These are phyloP conservation scores for Periconia digitata DNA, from an alignment of 2,329 filamentous ascomycete genomes.

Conservation along the genomic window DNA sequence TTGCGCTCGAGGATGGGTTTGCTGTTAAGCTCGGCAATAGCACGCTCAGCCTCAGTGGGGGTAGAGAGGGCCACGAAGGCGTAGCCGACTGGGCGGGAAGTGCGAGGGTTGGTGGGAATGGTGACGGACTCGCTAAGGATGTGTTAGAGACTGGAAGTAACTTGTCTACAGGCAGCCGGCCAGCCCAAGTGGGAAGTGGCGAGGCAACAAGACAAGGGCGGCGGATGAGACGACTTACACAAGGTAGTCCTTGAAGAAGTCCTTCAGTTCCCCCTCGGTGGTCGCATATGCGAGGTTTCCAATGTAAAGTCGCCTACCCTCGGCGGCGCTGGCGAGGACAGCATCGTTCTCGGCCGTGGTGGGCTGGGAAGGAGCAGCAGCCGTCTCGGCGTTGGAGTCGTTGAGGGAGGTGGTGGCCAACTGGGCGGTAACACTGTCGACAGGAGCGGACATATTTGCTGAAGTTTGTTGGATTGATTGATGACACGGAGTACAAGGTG, in stretches of 20 bases:
- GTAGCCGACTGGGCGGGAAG: slow-evolving; percentile 96
- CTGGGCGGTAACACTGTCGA: slow-evolving; percentile 76
- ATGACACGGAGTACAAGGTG: slow-evolving; percentile 54
- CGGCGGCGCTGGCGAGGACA: slow-evolving; percentile 93
- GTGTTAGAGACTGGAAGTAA: slow-evolving; percentile 13
- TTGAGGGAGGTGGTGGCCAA: slow-evolving; percentile 67
- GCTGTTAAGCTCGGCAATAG: slow-evolving; percentile 92
- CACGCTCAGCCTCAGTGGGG: slow-evolving; percentile 89
- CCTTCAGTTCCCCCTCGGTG: slow-evolving; percentile 99
- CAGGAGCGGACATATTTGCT: slow-evolving; percentile 79
- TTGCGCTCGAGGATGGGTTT: slow-evolving; percentile 98
- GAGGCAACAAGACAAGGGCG: no score
- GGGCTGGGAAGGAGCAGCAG: slow-evolving; percentile 67
- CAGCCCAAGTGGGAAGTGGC: no score
- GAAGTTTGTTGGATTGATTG: slow-evolving; percentile 55
- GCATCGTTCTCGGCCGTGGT: slow-evolving; percentile 80
- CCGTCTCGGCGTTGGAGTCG: slow-evolving; percentile 58
- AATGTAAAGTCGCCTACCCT: slow-evolving; percentile 99
- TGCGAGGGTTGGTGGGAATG: slow-evolving; percentile 99
- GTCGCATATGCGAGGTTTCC: slow-evolving; percentile 99
- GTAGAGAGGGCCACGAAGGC: slow-evolving; percentile 98
- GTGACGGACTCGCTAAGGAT: slow-evolving; percentile 86
- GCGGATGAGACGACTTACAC: slow-evolving; percentile 69
- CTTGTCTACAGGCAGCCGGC: no score
- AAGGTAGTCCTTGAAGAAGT: slow-evolving; percentile 99